Percentiles rank a stretch among this genome's conserved stretches.
Conservation (phyloP, 768 basidiomycete species). For the Cantharellus cinnabarinus region DNA sequence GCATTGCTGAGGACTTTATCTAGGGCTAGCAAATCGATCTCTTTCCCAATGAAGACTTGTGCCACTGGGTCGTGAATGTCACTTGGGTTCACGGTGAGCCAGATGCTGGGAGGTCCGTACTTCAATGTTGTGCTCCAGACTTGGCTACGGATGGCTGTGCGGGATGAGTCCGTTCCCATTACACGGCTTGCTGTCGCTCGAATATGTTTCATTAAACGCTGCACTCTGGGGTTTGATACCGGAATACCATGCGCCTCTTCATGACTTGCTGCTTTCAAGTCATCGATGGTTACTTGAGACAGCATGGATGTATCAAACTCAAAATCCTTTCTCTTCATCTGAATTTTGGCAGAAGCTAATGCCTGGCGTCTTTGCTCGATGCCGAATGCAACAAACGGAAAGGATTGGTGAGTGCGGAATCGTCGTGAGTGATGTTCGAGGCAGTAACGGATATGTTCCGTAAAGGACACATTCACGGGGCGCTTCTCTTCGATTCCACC, state of each 20-base stretch:
- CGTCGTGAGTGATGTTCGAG: background rate
- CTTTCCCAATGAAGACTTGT: conserved; percentile 23
- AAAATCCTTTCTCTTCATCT: conserved; percentile 16
- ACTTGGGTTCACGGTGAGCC: conserved; percentile 26
- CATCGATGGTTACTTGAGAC: background rate
- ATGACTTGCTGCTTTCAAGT: background rate
- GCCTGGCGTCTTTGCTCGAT: background rate
- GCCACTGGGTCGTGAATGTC: conserved; percentile 26
- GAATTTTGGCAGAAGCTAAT: conserved; percentile 8
- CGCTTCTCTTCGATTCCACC: background rate
- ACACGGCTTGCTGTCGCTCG: background rate
- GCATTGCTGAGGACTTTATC: conserved; percentile 4
- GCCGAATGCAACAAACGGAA: background rate
- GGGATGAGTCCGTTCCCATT: background rate
- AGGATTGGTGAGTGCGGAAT: background rate
- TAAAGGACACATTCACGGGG: background rate
- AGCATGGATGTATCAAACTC: conserved; percentile 5
- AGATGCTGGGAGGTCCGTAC: conserved; percentile 18
- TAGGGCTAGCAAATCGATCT: conserved; percentile 26
- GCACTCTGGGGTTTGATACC: background rate
- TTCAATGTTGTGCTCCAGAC: conserved; percentile 11
- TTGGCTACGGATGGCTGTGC: background rate
- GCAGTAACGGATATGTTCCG: background rate
- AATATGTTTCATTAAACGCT: background rate
- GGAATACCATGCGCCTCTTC: background rate